These are phyloP conservation scores for Pulicaria dysenterica DNA, from an alignment of 129 eudicot genomes.

Conservation along the genomic window DNA sequence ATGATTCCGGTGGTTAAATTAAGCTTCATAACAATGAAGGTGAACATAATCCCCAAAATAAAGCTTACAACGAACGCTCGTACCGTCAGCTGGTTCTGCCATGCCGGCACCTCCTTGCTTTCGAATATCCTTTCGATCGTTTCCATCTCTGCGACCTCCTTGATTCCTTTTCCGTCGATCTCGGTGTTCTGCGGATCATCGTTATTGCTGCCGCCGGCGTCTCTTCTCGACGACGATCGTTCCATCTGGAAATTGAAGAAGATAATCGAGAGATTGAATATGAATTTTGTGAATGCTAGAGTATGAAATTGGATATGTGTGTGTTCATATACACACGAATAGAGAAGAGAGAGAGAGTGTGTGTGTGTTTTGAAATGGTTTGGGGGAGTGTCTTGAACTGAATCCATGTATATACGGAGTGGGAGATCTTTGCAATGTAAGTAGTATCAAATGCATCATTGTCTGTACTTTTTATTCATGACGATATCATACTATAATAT, in stretches of 20 bases:
- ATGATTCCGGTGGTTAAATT: conserved; percentile 93
- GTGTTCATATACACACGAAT: background rate
- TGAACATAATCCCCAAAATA: conserved; percentile 63
- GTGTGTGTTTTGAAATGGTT: conserved; percentile 32
- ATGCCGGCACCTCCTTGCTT: conserved; percentile 71
- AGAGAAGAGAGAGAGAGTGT: conserved; percentile 18
- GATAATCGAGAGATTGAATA: background rate
- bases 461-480: conserved; percentile 18
- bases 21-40: conserved; percentile 93
- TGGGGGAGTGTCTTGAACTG: conserved; percentile 25
- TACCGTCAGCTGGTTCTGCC: conserved; percentile 78
- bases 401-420: conserved; percentile 20
- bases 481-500: background rate
- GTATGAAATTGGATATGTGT: conserved; percentile 1
- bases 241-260: conserved; percentile 20
- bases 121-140: conserved; percentile 74
- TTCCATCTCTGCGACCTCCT: conserved; percentile 35
- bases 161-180: conserved; percentile 37
- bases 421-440: conserved; percentile 30
- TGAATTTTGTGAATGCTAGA: conserved; percentile 1
- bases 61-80: conserved; percentile 77
- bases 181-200: conserved; percentile 24
- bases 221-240: conserved; percentile 39
- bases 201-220: background rate
- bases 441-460: conserved; percentile 16